phyloP scores from a whole-genome alignment of 2,329 filamentous ascomycete genomes.

The Ascomycota sp. region DNA sequence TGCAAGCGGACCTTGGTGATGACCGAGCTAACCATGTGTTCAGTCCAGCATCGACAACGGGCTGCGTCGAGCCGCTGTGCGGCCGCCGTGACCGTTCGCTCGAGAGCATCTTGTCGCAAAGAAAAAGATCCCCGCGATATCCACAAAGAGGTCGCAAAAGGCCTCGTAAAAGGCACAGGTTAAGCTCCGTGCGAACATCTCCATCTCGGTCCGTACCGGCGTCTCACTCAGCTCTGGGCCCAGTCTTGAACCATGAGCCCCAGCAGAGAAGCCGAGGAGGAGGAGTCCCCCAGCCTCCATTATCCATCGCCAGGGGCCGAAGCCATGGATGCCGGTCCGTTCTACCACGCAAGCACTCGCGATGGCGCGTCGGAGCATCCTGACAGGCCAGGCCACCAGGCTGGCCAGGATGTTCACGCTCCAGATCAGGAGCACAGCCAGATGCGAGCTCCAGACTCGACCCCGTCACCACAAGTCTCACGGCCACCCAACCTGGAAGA shows the following conservation, averaged over 20 bases:
- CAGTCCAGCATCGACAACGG: constrained; percentile 3
- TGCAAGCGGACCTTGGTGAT: not conserved
- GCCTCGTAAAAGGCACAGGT: no score
- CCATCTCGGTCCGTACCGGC: no score
- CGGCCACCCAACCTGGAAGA: constrained; percentile 30
- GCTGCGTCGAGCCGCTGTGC: constrained; percentile 2
- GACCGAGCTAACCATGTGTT: constrained; percentile 6
- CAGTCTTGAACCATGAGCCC: constrained; percentile 9
- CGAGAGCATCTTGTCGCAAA: not conserved
- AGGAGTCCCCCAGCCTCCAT: constrained; percentile 17
- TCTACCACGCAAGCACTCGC: constrained; percentile 20
- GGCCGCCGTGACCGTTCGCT: not conserved
- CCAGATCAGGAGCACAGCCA: constrained; percentile 13
- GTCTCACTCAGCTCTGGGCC: not conserved
- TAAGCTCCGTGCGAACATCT: no score
- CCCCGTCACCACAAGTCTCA: constrained; percentile 18
- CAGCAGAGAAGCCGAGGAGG: constrained; percentile 13
- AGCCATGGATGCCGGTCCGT: constrained; percentile 19
- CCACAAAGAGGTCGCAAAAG: no score
- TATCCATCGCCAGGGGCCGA: constrained; percentile 27
- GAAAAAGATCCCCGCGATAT: not conserved
- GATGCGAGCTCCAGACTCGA: constrained; percentile 12
- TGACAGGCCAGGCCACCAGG: constrained; percentile 9
- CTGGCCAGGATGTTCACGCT: constrained; percentile 9
- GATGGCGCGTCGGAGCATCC: constrained; percentile 11